A percentile compares a stretch with the other conserved stretches of the same genome.
Conservation (phyloP, 106 monocot species). For the Allium sativum region DNA sequence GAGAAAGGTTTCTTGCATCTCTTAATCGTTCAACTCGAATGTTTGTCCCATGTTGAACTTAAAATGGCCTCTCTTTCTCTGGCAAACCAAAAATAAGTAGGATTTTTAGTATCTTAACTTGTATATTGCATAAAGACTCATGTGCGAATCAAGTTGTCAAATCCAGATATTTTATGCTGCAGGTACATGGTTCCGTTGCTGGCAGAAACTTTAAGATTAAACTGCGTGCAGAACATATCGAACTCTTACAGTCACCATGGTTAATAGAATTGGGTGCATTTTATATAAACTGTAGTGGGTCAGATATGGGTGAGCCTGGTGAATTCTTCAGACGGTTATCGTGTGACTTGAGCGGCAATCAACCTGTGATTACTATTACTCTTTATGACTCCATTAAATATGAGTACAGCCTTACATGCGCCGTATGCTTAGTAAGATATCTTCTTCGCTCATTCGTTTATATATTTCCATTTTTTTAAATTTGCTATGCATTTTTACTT, state of each 20-base stretch:
- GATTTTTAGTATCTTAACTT: no score
- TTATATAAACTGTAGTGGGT: slow-evolving; percentile 44
- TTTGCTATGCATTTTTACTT: background rate
- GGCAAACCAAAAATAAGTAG: no score
- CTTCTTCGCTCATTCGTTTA: background rate
- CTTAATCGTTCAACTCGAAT: no score
- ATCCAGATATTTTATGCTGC: slow-evolving; percentile 1
- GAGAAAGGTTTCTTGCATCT: no score
- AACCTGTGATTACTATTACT: slow-evolving; percentile 46
- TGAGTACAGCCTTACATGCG: slow-evolving; percentile 64
- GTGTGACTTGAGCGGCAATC: slow-evolving; percentile 39
- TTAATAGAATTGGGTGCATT: slow-evolving; percentile 75
- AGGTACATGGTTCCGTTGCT: slow-evolving; percentile 73
- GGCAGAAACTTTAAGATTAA: slow-evolving; percentile 65
- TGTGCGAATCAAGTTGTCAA: no score
- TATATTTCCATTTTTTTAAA: background rate
- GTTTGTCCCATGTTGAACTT: no score
- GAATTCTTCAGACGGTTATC: slow-evolving; percentile 53
- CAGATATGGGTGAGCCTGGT: slow-evolving; percentile 43
- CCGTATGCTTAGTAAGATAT: slow-evolving; percentile 64
- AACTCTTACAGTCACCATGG: slow-evolving; percentile 80
- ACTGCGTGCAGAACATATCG: slow-evolving; percentile 44
- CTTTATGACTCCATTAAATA: slow-evolving; percentile 48
- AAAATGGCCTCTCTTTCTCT: no score
- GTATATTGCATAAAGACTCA: no score